Conservation (phyloP, 306 rosid genomes). For the Acacia acuminata region DNA sequence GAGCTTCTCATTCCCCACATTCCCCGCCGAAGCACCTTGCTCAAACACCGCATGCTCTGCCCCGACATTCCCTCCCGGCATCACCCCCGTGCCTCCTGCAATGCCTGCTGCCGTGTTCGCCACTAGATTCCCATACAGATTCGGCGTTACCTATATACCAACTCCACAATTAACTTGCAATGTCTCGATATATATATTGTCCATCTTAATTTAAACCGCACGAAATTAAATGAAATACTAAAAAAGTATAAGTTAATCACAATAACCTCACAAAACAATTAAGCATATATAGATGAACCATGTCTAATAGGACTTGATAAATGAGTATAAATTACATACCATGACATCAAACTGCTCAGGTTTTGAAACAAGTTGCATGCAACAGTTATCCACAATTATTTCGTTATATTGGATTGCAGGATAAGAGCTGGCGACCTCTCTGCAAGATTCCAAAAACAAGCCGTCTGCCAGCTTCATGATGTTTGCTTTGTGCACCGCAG, state of each 20-base stretch:
- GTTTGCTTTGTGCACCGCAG: conserved; percentile 97
- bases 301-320: too few relatives aligned
- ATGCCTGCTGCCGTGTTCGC: conserved; percentile 99
- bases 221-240: too few relatives aligned
- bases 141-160: conserved; percentile 78
- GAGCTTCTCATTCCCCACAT: conserved; percentile 69
- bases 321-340: conserved; percentile 39
- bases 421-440: conserved; percentile 72
- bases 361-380: conserved; percentile 92
- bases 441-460: conserved; percentile 80
- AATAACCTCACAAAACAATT: too few relatives aligned
- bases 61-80: conserved; percentile 99
- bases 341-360: conserved; percentile 96
- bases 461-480: conserved; percentile 96
- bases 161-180: too few relatives aligned
- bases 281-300: too few relatives aligned
- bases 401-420: conserved; percentile 74
- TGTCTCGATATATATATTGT: too few relatives aligned
- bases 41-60: conserved; percentile 89
- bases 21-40: conserved; percentile 99
- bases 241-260: too few relatives aligned
- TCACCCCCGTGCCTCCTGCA: conserved; percentile 98
- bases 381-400: conserved; percentile 87
- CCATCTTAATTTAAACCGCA: too few relatives aligned
- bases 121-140: conserved; percentile 94